Conservation (phyloP, 495 filamentous ascomycete species). For the Hypoxylon lenormandii region DNA sequence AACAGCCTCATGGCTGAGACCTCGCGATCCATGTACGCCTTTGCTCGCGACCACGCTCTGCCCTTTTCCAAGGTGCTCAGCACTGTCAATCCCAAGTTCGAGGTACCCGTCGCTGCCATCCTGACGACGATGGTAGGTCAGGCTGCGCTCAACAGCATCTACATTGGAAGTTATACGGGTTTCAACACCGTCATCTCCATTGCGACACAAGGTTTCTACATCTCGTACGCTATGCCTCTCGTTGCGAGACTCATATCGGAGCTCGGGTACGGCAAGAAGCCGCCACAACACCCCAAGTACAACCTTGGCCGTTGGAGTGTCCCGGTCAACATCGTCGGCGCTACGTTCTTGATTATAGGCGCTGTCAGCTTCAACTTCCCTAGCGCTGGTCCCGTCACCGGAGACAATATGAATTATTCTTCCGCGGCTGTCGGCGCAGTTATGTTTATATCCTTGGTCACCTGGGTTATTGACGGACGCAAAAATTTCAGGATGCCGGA, state of each 20-base stretch:
- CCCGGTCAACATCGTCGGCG: not conserved
- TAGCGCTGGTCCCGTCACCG: not conserved
- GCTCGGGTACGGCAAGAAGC: not conserved
- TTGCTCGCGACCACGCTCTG: not conserved
- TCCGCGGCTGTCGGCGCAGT: not conserved
- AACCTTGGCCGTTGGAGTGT: not conserved
- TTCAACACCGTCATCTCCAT: conserved; percentile 2
- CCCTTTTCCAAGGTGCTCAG: not conserved
- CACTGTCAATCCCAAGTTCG: not conserved
- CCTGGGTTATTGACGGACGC: not conserved
- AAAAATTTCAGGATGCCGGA: conserved; percentile 1
- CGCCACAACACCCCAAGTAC: not conserved
- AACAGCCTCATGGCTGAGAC: not conserved
- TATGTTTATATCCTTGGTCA: not conserved
- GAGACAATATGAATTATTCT: not conserved
- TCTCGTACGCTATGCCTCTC: not conserved
- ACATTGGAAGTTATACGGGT: not conserved
- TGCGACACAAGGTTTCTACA: not conserved
- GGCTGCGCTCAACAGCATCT: conserved; percentile 1
- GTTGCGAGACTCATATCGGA: not conserved
- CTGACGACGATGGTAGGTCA: not conserved
- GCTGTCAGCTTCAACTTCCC: not conserved
- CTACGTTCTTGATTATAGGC: conserved; percentile 1
- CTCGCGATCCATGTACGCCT: conserved; percentile 1
- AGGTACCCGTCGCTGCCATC: not conserved